Evolutionary conservation across 805 yeast genomes (phyloP).

Genomic region (Yarrowia bubula): DNA sequence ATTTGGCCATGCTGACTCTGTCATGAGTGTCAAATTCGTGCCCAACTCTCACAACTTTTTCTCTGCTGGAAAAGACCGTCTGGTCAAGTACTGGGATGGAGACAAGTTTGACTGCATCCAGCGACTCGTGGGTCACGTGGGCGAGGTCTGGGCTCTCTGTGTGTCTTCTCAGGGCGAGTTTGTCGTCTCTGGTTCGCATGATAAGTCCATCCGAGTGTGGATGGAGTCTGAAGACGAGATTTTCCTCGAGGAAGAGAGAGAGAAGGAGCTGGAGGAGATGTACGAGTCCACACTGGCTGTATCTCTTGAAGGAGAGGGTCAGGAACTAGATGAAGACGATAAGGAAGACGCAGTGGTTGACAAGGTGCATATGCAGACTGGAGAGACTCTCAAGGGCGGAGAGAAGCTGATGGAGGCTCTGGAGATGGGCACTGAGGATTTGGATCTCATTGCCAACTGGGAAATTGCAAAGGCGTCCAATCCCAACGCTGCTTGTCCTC

Average conservation of each 20-base stretch:
- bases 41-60: constrained; percentile 88
- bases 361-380: constrained; percentile 74
- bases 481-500: constrained; percentile 52
- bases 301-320: constrained; percentile 61
- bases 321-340: constrained; percentile 42
- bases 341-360: constrained; percentile 43
- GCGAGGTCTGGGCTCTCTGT: constrained; percentile 93
- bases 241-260: constrained; percentile 95
- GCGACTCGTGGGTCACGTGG: constrained; percentile 78
- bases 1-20: constrained; percentile 95
- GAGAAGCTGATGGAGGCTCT: constrained; percentile 90
- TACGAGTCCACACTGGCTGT: constrained; percentile 78
- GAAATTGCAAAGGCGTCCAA: constrained; percentile 45
- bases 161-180: constrained; percentile 65
- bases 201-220: constrained; percentile 93
- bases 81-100: constrained; percentile 97
- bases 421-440: constrained; percentile 74
- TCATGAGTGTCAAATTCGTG: constrained; percentile 81
- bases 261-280: constrained; percentile 88
- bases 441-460: constrained; percentile 56
- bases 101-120: constrained; percentile 94
- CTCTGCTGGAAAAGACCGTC: constrained; percentile 84
- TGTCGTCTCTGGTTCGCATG: constrained; percentile 84
- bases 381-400: constrained; percentile 91
- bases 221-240: constrained; percentile 89